Base-by-base conservation (phyloP, 2,329 filamentous ascomycete genomes). In the Aphanocladium album region DNA sequence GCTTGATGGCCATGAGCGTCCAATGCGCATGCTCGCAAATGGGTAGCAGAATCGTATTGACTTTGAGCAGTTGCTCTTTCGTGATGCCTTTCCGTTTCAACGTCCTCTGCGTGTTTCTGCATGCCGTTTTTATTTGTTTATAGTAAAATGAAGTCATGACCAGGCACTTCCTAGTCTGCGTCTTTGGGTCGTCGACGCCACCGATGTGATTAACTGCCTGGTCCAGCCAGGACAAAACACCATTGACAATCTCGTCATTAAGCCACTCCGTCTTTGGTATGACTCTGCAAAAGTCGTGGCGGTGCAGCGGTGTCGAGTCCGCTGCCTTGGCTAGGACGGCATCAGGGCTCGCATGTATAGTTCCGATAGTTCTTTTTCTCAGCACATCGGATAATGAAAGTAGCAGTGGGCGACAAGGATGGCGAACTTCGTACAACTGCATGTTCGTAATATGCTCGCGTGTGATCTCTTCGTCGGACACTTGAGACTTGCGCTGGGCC, bases 171-270 rank as follows among this genome's bases (percentile, higher is more conserved):
- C 88, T 85, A 5, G 71, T 77, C 39, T 75, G 72, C 39, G 68
- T 73, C 68, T 76, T 80, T 62, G 73, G 67, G 64, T 80, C 77
- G 54, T 75, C 76, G 58, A 80, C 79, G 27, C 85, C 85, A 30
- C 79, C 80, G 35, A 80, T 74, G 61, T 79, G 74, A 68, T 89
- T 88, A 67, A 86, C 74, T 54, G 80, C 80, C 17, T 79, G 76
- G 52, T 86, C 84, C 16, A 91, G 74, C 68, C 84, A 82, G 30
- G 80, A 73, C 27, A 91, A 78, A 52, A 84, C 83, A 16, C 83
- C 83, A 66, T 91, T 90, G 66, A 93, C 83, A 55, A 89, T 83
- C 66, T 90, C 87, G 70, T 93, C 90, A 64, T 93, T 92, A 7
- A 93, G 80, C 89, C 89, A 93, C 30, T 78, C 78, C 0, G 73